Evolutionary conservation across 2,329 filamentous ascomycete species (phyloP), one percentile per base, ranked within the genome.

Genomic region (Coniochaeta sp.): DNA sequence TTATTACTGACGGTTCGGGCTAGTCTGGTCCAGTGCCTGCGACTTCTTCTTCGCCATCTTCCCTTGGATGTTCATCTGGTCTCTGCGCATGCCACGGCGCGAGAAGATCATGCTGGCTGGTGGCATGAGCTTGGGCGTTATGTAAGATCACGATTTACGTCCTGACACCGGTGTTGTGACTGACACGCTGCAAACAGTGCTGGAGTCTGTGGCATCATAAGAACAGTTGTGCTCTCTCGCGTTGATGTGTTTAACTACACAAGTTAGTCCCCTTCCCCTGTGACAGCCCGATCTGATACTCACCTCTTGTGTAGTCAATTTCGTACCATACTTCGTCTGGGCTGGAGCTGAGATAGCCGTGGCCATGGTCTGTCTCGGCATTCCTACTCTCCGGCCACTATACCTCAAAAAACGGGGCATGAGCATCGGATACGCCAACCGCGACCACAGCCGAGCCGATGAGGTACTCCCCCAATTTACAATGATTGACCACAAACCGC

Each of bases 371-470:
- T 76, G 74, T 65, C 72, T 75, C 24, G 72, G 71, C 6, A 74
- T 77, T 3, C 73, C 75, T 0, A 71, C 75, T 4, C 71, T 75
- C 8, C 68, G 73, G 0, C 75, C 75, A 0, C 64, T 77, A 0
- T 77, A 75, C 61, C 64, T 81, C 52, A 80, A 76, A 3, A 75
- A 75, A 14, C 76, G 77, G 40, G 70, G 67, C 14, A 57, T 65
- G 50, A 64, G 62, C 24, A 64, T 60, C 28, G 63, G 63, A 6
- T 65, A 57, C 62, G 61, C 19, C 63, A 64, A 66, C 61, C 38
- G 63, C 67, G 91, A 92, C 72, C 92, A 89, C 71, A 79, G 81
- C 71, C 31, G 54, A 9, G 54, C 17, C 17, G 54, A 36, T 7
- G 54, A 57, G 12, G 74, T 79, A 24, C 57, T 72, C 11, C 72